These are phyloP conservation scores for Dactylorhiza incarnata DNA, from an alignment of 106 monocot species.

Conservation along the genomic window DNA sequence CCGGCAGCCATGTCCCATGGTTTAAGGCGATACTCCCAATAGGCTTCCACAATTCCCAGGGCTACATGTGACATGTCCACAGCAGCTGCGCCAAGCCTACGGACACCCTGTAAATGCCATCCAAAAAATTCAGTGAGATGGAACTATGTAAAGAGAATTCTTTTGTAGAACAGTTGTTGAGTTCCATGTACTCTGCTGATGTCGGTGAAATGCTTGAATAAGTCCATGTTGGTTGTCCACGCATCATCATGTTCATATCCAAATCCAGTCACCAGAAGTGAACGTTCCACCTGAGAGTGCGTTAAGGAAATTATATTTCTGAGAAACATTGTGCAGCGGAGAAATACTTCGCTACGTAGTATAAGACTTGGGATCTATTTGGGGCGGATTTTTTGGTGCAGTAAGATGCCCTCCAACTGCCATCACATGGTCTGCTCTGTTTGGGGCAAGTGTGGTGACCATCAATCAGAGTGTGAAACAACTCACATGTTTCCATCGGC, in stretches of 20 bases:
- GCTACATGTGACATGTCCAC: slow-evolving; percentile 98
- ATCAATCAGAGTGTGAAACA: no score
- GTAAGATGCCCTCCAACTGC: no score
- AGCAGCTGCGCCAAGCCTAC: slow-evolving; percentile 94
- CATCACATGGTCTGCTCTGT: no score
- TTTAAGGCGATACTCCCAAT: slow-evolving; percentile 99
- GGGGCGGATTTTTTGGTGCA: no score
- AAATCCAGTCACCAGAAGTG: slow-evolving; percentile 96
- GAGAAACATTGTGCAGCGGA: background rate
- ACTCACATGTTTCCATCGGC: no score
- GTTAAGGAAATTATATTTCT: background rate
- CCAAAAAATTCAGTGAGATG: background rate
- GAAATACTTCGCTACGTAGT: no score
- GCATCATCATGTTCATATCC: slow-evolving; percentile 99
- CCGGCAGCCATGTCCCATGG: slow-evolving; percentile 99
- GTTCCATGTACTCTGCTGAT: slow-evolving; percentile 66
- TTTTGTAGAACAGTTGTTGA: background rate
- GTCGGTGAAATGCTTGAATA: slow-evolving; percentile 95
- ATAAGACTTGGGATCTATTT: no score
- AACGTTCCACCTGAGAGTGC: slow-evolving; percentile 60
- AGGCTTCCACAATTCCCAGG: slow-evolving; percentile 84
- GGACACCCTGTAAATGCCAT: slow-evolving; percentile 58
- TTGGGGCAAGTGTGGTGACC: no score
- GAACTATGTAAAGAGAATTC: background rate
- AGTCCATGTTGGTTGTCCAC: slow-evolving; percentile 80